phyloP scores from a whole-genome alignment of 345 rosid species.

The Physaria fendleri region DNA sequence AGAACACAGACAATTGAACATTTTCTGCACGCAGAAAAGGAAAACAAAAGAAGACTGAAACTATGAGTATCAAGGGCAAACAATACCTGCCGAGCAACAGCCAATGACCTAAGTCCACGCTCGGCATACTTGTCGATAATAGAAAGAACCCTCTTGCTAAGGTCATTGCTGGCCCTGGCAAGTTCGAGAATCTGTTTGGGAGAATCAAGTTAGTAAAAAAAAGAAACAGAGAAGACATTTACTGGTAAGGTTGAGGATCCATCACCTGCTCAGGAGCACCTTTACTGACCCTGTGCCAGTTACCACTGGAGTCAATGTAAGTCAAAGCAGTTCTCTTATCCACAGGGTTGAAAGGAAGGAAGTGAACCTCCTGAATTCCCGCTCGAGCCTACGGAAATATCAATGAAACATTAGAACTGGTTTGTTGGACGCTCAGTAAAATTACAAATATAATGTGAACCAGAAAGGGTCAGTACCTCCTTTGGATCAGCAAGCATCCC shows the following conservation, averaged over 20 bases:
- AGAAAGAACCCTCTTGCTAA: neutral
- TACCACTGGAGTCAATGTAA: neutral
- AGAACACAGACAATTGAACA: neutral
- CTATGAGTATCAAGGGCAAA: conserved; percentile 2
- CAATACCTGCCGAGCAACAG: conserved; percentile 52
- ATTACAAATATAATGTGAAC: too few species aligned
- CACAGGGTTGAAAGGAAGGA: conserved; percentile 46
- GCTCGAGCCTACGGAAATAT: conserved; percentile 84
- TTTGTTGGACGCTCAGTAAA: too few species aligned
- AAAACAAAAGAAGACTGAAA: neutral
- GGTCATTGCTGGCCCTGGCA: neutral
- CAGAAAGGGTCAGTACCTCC: too few species aligned
- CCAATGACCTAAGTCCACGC: neutral
- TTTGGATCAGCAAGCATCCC: conserved; percentile 96
- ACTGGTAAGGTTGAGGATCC: too few species aligned
- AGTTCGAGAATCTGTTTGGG: neutral
- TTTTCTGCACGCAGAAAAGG: neutral
- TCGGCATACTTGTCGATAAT: neutral
- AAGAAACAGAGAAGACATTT: neutral
- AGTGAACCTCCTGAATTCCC: conserved; percentile 84
- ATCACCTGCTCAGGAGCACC: neutral
- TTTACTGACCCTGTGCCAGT: neutral
- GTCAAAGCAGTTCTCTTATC: neutral
- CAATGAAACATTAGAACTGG: too few species aligned
- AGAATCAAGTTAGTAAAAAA: neutral